A percentile compares a stretch with the other conserved stretches of the same genome.
These are phyloP conservation scores for Colletotrichum tanaceti DNA, from an alignment of 2,329 filamentous ascomycete genomes.

Conservation along the genomic window DNA sequence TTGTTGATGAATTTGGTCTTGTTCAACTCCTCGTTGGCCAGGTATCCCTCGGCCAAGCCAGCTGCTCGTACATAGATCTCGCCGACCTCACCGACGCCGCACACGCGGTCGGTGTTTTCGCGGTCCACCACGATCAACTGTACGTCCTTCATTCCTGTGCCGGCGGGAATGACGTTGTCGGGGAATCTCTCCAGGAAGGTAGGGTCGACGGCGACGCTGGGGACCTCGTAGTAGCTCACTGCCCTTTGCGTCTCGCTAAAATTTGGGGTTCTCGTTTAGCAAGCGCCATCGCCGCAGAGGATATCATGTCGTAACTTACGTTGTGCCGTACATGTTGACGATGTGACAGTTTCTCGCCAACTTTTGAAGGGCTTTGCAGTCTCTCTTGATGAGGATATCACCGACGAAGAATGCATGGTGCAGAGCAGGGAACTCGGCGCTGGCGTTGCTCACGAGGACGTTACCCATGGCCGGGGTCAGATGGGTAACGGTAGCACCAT, in stretches of 20 bases:
- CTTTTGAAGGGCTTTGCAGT: conserved; percentile 80
- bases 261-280: neutral
- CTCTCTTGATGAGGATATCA: conserved; percentile 86
- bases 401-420: conserved; percentile 90
- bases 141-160: conserved; percentile 87
- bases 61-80: conserved; percentile 86
- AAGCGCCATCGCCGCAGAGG: neutral
- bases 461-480: conserved; percentile 97
- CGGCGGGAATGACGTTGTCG: conserved; percentile 72
- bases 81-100: conserved; percentile 82
- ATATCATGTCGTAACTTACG: conserved; percentile 61
- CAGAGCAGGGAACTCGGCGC: conserved; percentile 80
- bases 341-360: conserved; percentile 75
- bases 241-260: conserved; percentile 76
- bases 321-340: conserved; percentile 89
- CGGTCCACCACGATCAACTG: conserved; percentile 80
- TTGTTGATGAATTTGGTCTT: conserved; percentile 82
- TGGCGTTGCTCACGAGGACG: conserved; percentile 88
- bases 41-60: conserved; percentile 77
- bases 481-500: conserved; percentile 80
- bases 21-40: conserved; percentile 55
- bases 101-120: conserved; percentile 71
- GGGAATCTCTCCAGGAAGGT: conserved; percentile 63
- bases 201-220: conserved; percentile 72
- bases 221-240: conserved; percentile 86